Conservation (phyloP, 345 rosid species). For the Populus euphratica region DNA sequence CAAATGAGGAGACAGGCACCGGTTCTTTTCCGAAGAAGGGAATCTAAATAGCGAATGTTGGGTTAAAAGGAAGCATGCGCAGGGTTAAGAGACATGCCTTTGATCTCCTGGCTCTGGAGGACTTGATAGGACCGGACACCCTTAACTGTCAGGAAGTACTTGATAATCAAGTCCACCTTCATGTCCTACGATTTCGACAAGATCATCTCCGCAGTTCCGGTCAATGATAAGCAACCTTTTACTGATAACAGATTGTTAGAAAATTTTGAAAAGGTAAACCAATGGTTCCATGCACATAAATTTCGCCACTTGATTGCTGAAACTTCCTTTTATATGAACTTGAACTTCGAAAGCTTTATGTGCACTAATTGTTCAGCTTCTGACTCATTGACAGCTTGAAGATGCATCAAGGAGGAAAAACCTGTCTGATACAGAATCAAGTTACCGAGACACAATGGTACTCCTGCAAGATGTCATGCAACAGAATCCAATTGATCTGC, state of each 20-base stretch:
- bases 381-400: constrained; percentile 52
- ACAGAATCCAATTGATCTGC: constrained; percentile 43
- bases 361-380: neutral
- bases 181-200: constrained; percentile 81
- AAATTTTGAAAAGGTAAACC: constrained; percentile 65
- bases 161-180: constrained; percentile 69
- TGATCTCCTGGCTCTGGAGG: constrained; percentile 81
- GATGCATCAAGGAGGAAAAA: constrained; percentile 55
- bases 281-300: neutral
- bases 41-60: constrained; percentile 59
- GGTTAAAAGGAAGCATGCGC: constrained; percentile 49
- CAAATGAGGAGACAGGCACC: constrained; percentile 66
- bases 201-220: constrained; percentile 64
- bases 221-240: constrained; percentile 59
- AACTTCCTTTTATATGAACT: neutral
- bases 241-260: constrained; percentile 68
- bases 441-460: constrained; percentile 46
- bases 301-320: neutral
- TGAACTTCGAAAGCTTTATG: neutral
- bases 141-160: constrained; percentile 65
- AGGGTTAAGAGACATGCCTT: constrained; percentile 71
- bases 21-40: constrained; percentile 60
- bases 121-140: constrained; percentile 72
- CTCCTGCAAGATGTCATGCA: constrained; percentile 72
- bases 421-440: constrained; percentile 48